phyloP scores from a whole-genome alignment of 169 alveolate genomes.

The Plasmodium sp. region DNA sequence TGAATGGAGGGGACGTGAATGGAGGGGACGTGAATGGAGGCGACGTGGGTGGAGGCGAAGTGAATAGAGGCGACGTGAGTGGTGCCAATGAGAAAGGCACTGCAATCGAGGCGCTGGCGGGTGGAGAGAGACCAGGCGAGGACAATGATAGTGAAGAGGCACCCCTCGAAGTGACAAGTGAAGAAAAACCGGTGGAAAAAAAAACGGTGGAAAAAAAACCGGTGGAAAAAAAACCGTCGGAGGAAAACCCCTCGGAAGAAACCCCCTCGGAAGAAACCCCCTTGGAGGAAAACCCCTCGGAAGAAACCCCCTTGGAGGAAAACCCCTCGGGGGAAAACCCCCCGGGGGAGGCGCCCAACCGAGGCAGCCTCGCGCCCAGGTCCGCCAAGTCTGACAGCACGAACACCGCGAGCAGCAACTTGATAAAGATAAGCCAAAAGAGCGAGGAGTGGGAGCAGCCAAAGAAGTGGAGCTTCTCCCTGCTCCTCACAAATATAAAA shows the following conservation, averaged over 20 bases:
- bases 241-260: neutral
- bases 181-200: neutral
- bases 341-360: neutral
- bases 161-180: neutral
- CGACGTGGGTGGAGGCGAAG: neutral
- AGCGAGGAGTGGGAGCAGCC: constrained; percentile 61
- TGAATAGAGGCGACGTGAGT: neutral
- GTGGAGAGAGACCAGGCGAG: neutral
- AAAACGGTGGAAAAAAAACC: neutral
- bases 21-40: no score
- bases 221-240: no score
- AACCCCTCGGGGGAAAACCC: neutral
- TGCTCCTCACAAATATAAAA: constrained; percentile 53
- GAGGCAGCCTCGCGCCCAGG: neutral
- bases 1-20: neutral
- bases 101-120: neutral
- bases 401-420: constrained; percentile 30
- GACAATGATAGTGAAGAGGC: neutral
- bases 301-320: neutral
- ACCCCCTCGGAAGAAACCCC: no score
- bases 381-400: neutral
- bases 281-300: no score
- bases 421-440: constrained; percentile 39
- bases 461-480: constrained; percentile 69
- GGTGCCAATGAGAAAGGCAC: no score